Evolutionary conservation across 176 grass and related monocot genomes (phyloP), one percentile per base, ranked within the genome.

Genomic region (Avena sativa): DNA sequence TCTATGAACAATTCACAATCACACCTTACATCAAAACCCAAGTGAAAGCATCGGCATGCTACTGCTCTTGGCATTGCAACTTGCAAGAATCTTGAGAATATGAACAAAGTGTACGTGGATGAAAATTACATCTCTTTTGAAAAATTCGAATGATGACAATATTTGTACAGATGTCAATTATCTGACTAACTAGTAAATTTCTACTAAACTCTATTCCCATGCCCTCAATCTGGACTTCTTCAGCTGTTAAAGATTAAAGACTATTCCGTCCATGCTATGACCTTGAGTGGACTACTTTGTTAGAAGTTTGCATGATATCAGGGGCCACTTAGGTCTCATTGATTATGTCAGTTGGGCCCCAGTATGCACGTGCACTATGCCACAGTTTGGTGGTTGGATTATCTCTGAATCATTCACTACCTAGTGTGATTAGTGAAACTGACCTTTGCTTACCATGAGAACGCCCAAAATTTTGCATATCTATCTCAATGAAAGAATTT

Each of bases 401-500:
- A 56, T 82, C 60, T 88, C 71, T 60, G 55, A 59, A 88, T 53
- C 71, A 81, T 88, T 72, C 46, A 59, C 78, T 26, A 19, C 64
- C 53, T 85, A 8, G 44, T 88, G 71, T 88, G 84, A 85, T 77
- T 85, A 78, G 78, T 71, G 82, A 79, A 78, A 78, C 77, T 85
- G 51, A 71, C 44, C 43, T 57, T 68, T 81, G 28, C n/a, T 85
- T 78, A 82, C 52, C 86, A 25, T 83, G 74, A 62, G 55, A 79
- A 75, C 72, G 46, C 84, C 30, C 30, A 25, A 30, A 81, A 30
- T 55, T 72, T 66, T 62, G 23, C 63, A 65, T 88, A 91, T 85
- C 52, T 53, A 91, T 64, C 82, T 88, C 32, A 48, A 78, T 91
- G 82, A 89, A 86, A 86, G 90, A 89, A 91, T 91, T 89, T 91